Evolutionary conservation across 2,329 filamentous ascomycete genomes (phyloP).

Genomic region (Ceratocystis cubensis): DNA sequence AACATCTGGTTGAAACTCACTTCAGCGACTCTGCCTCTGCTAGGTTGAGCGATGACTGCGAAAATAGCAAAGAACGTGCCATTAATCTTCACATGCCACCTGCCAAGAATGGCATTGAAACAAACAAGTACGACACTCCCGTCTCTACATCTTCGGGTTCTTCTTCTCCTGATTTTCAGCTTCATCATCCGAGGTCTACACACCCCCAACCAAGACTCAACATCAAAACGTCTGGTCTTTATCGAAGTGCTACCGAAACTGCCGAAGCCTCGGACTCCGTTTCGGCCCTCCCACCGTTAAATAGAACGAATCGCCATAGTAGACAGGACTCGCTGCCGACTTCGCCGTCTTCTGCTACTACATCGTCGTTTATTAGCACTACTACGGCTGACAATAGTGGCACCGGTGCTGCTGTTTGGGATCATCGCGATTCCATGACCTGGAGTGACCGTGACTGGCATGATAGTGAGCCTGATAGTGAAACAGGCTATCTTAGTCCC

Average conservation of each 20-base stretch:
- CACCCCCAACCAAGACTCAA: slow-evolving; percentile 1
- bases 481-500: slow-evolving; percentile 24
- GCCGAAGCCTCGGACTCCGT: slow-evolving; percentile 22
- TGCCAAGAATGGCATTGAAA: slow-evolving; percentile 54
- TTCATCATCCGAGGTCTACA: slow-evolving; percentile 25
- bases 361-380: slow-evolving; percentile 9
- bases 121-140: slow-evolving; percentile 27
- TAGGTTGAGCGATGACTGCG: slow-evolving; percentile 53
- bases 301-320: slow-evolving; percentile 9
- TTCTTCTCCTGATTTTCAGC: not conserved
- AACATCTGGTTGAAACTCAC: slow-evolving; percentile 89
- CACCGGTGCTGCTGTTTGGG: slow-evolving; percentile 18
- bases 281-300: slow-evolving; percentile 24
- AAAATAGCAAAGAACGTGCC: slow-evolving; percentile 56
- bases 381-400: too few relatives aligned
- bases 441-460: slow-evolving; percentile 57
- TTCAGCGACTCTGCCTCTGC: slow-evolving; percentile 62
- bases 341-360: slow-evolving; percentile 3
- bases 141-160: not conserved
- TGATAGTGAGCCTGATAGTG: slow-evolving; percentile 40
- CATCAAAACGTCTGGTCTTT: not conserved
- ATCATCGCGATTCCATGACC: slow-evolving; percentile 40
- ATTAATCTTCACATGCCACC: slow-evolving; percentile 45
- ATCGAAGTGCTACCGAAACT: not conserved
- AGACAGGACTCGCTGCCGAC: slow-evolving; percentile 2